Percentiles rank a stretch among this genome's conserved stretches.
Evolutionary conservation across 192 early-diverging fungal genomes (phyloP).

Genomic region (Entrophospora sp.): DNA sequence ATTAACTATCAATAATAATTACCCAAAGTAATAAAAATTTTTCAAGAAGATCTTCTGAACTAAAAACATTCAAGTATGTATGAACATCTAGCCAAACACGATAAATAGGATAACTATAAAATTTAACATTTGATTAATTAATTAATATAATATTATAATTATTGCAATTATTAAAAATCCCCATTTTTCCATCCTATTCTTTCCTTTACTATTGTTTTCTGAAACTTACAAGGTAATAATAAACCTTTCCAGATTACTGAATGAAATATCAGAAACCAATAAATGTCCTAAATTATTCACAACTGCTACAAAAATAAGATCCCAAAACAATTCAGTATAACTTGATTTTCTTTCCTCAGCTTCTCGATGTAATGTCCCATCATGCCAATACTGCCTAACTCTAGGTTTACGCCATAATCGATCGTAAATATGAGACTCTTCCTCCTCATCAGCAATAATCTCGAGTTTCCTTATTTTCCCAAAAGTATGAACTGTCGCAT

Average conservation of each 20-base stretch:
- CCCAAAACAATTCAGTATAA: conserved; percentile 25
- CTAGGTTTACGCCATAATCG: conserved; percentile 18
- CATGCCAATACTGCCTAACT: conserved; percentile 21
- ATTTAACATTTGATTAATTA: background rate
- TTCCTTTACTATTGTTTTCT: no score
- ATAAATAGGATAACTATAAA: conserved; percentile 14
- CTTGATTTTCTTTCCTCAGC: conserved; percentile 12
- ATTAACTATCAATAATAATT: background rate
- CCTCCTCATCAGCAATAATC: conserved; percentile 22
- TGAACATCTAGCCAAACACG: conserved; percentile 5
- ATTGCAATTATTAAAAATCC: background rate
- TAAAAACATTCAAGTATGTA: conserved; percentile 12
- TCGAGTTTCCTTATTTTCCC: conserved; percentile 14
- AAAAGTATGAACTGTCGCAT: conserved; percentile 24
- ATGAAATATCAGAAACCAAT: background rate
- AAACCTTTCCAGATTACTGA: background rate
- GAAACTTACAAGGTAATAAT: conserved; percentile 21
- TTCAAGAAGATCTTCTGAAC: conserved; percentile 24
- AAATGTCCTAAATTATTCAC: conserved; percentile 6
- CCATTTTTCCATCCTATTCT: no score
- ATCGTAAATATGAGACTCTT: conserved; percentile 6
- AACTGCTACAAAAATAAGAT: conserved; percentile 22
- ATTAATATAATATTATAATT: background rate
- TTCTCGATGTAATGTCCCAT: conserved; percentile 16
- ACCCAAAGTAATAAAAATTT: conserved; percentile 22